phyloP scores from a whole-genome alignment of 805 yeast genomes.

The Middelhovenomyces tepae region DNA sequence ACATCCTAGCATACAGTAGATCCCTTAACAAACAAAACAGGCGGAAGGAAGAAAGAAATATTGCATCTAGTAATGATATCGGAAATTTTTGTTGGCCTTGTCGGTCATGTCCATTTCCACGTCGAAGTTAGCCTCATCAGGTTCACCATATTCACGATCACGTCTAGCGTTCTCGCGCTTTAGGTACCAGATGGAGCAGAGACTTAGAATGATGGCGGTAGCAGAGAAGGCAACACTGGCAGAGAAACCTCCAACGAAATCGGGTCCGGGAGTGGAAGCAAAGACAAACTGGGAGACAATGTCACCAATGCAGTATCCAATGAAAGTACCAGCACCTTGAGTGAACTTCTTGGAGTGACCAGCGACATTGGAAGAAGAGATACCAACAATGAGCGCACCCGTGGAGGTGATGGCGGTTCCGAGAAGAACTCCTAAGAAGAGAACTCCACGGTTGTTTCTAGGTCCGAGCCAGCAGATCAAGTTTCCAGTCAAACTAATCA shows the following conservation, averaged over 20 bases:
- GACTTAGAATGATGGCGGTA: no score
- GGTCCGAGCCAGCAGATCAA: constrained; percentile 11
- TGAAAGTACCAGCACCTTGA: constrained; percentile 44
- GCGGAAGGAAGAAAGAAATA: no score
- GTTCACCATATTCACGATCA: constrained; percentile 4
- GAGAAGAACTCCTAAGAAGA: constrained; percentile 9
- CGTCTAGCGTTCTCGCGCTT: constrained; percentile 3
- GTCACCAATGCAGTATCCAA: constrained; percentile 56
- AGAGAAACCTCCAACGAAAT: constrained; percentile 10
- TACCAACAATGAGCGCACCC: constrained; percentile 24
- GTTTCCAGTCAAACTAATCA: constrained; percentile 8
- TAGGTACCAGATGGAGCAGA: background rate
- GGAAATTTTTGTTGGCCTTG: no score
- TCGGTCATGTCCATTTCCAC: no score
- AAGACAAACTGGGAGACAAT: constrained; percentile 64
- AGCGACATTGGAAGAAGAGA: constrained; percentile 37
- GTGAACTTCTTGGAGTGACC: constrained; percentile 48
- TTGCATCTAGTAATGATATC: no score
- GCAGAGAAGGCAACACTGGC: constrained; percentile 5
- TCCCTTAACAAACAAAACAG: no score
- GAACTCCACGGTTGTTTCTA: constrained; percentile 3
- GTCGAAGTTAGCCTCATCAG: no score
- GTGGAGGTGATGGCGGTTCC: constrained; percentile 10
- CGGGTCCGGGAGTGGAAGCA: constrained; percentile 11
- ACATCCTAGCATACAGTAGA: no score